Evolutionary conservation across 2,329 filamentous ascomycete species (phyloP), one percentile per base, ranked within the genome.

Genomic region (Didymosphaeria variabile): DNA sequence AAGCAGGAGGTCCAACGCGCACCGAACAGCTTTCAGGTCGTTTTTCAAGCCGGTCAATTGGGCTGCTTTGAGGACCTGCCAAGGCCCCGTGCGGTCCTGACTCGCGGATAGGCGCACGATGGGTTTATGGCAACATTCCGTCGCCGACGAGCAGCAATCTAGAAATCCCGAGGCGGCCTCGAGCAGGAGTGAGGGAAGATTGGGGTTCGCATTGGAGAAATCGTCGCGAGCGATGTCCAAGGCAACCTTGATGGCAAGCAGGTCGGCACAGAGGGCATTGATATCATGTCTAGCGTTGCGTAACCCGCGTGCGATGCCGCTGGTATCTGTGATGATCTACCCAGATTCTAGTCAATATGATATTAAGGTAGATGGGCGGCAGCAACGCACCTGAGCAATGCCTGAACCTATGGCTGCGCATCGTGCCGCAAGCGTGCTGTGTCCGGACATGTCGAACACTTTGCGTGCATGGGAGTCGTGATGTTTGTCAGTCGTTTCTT

Each of bases 171-270:
- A 68, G 4, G 70, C 56, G 13, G 74, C 69, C 45, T 74, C 69
- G 31, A 74, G 26, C 19, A 75, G 62, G 9, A 68, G 63, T 0
- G 55, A n/a, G 1, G 72, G 72, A 26, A 75, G 36, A 9, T 60
- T 66, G 2, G 62, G 60, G 19, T 59, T 64, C 21, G 58, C 57
- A 2, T 60, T 54, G 5, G 72, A 68, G 54, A 76, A 74, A 56
- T 77, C 74, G 57, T 75, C 72, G 53, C 74, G 72, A 12, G 70
- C 67, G 58, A 77, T 69, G 53, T 73, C 71, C 19, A 77, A 65
- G 1, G 69, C 70, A 8, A 71, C 70, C n/a, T 68, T 72, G 60
- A 76, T 70, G 31, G 74, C 68, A n/a, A 75, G 60, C 32, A 77
- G 67, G 42, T 76, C 68, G 40, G 66, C 64, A 53, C 71, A 75